Base-by-base conservation (phyloP, 305 asterid genomes). In the Fraxinus baroniana region DNA sequence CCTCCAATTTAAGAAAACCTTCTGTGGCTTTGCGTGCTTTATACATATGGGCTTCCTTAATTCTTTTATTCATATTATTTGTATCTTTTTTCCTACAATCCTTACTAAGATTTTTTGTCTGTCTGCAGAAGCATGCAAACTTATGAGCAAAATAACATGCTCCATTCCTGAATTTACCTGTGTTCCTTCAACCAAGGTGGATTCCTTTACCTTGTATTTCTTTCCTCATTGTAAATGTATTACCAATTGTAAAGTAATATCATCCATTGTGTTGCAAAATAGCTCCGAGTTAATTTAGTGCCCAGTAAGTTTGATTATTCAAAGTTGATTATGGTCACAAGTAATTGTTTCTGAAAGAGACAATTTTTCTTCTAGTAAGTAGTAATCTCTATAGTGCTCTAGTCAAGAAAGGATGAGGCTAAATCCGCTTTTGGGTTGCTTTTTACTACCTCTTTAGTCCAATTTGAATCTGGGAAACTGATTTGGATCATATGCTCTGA, bases 141-240 rank as follows among this genome's bases (percentile, higher is more conserved):
- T 91, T 79, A 92, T 96, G 99, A 94, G 90, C 89, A 89, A 87
- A 77, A 84, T 90, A 85, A 88, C 97, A 81, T 94, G 98, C 91
- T 86, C 99, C 26, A 89, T 94, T 91, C 99, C 99, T 36, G 98
- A 94, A 82, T 94, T 94, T 87, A 96, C 94, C 46, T 94, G 99
- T 87, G 86, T 94, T 77, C 93, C 98, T 62, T 87, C 98, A 20
- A 90, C 98, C 77, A 96, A 96, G 99, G 99, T 95, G 49, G 81
- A 37, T 79, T 64, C 60, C 79, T 74, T 77, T 74, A 35, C 81
- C 81, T 52, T 71, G 32, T 74, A 64, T 33, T 28, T 4, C 37
- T 18, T 32, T 79, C 28, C 79, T 74, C n/a, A 13, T 49, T 18
- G 7, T 44, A 32, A 76, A 60, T 30, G 30, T 15, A 57, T 70